Evolutionary conservation across 2,329 filamentous ascomycete species (phyloP).

Genomic region (Aspergillus sp.): DNA sequence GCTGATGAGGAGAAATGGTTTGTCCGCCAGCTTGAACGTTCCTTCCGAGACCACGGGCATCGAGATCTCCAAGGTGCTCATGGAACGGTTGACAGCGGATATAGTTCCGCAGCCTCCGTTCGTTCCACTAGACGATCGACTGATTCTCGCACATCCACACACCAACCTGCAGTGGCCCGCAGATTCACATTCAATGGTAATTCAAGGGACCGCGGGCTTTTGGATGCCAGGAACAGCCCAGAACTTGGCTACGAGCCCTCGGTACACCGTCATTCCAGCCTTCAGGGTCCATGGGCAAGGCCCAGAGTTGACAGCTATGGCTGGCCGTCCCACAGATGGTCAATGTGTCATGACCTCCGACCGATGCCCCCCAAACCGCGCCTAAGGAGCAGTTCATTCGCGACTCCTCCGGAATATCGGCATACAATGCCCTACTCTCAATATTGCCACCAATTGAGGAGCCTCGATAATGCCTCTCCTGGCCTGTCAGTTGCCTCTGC

Average conservation of each 20-base stretch:
- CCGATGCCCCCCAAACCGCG: slow-evolving; percentile 8
- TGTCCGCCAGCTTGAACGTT: slow-evolving; percentile 13
- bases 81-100: slow-evolving; percentile 42
- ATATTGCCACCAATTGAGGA: slow-evolving; percentile 20
- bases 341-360: slow-evolving; percentile 19
- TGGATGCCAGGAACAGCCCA: neutral
- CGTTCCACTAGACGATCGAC: slow-evolving; percentile 31
- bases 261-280: slow-evolving; percentile 23
- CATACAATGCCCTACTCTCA: slow-evolving; percentile 9
- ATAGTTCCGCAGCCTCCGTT: slow-evolving; percentile 40
- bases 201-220: slow-evolving; percentile 10
- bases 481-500: neutral
- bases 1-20: slow-evolving; percentile 23
- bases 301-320: slow-evolving; percentile 19
- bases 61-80: slow-evolving; percentile 27
- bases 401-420: neutral
- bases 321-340: slow-evolving; percentile 14
- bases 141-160: slow-evolving; percentile 29
- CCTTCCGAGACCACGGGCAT: slow-evolving; percentile 13
- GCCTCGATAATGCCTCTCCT: slow-evolving; percentile 6
- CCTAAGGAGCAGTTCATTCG: slow-evolving; percentile 17
- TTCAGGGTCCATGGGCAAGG: slow-evolving; percentile 17
- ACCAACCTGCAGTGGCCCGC: slow-evolving; percentile 8
- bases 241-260: slow-evolving; percentile 13
- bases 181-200: slow-evolving; percentile 23